phyloP scores from a whole-genome alignment of 2,329 filamentous ascomycete species.

The Blumeriella jaapii region DNA sequence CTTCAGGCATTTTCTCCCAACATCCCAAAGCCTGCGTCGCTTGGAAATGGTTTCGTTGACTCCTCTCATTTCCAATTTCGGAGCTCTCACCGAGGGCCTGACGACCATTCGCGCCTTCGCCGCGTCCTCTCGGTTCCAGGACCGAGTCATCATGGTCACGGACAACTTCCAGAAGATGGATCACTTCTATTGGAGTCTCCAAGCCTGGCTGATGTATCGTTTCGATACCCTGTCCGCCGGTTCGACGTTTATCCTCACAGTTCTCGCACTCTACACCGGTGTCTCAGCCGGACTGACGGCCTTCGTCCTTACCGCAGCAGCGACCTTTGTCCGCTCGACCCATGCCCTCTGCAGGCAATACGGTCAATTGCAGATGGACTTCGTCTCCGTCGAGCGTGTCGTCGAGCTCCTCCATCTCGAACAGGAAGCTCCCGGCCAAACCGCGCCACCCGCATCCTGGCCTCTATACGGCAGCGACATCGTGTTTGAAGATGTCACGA shows the following conservation, averaged over 20 bases:
- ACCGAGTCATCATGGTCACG: slow-evolving; percentile 66
- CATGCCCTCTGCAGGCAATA: slow-evolving; percentile 69
- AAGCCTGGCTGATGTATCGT: slow-evolving; percentile 73
- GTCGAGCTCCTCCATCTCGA: slow-evolving; percentile 72
- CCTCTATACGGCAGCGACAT: slow-evolving; percentile 62
- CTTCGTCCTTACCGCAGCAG: slow-evolving; percentile 67
- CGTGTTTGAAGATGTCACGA: slow-evolving; percentile 63
- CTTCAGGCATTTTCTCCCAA: slow-evolving; percentile 68
- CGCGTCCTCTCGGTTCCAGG: slow-evolving; percentile 68
- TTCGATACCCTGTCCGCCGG: slow-evolving; percentile 62
- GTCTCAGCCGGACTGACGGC: slow-evolving; percentile 70
- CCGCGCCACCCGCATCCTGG: slow-evolving; percentile 66
- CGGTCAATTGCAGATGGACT: slow-evolving; percentile 81
- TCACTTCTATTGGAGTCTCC: slow-evolving; percentile 87
- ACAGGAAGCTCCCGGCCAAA: slow-evolving; percentile 55
- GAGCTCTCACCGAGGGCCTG: slow-evolving; percentile 72
- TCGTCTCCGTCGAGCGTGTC: slow-evolving; percentile 79
- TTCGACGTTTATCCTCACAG: slow-evolving; percentile 62
- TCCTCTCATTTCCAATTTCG: slow-evolving; percentile 86
- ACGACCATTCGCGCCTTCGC: slow-evolving; percentile 78
- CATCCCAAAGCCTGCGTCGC: slow-evolving; percentile 70
- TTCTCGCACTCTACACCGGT: slow-evolving; percentile 63
- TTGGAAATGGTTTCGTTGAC: slow-evolving; percentile 85
- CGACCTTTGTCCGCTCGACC: slow-evolving; percentile 56
- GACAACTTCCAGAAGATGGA: slow-evolving; percentile 91